Base-by-base conservation (phyloP, 2,329 filamentous ascomycete genomes). In the Paramyrothecium roridum region DNA sequence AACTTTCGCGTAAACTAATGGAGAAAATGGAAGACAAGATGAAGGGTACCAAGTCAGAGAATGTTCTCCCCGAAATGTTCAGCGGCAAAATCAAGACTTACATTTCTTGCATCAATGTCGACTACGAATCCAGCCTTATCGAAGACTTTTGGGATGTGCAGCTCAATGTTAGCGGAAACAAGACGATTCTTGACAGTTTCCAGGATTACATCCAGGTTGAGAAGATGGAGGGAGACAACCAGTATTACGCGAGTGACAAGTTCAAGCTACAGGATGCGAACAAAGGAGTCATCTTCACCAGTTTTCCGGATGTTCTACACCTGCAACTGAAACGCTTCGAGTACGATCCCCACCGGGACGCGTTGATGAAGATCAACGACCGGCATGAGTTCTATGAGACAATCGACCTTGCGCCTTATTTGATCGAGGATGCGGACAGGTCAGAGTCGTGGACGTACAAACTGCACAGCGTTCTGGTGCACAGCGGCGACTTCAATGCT, bases 141-240 rank as follows among this genome's bases (percentile, higher is more conserved):
- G 95, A 99, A 72, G 96, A 99, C 65, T 99, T 97, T 71, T 99
- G 95, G 95, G 95, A 99, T 70, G 91, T 99, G 57, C 95, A 99
- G 70, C 84, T 99, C 63, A 99, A 98, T 63, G 96, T 99, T 52
- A 89, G 90, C 59, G 93, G 92, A 33, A 97, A 96, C 80, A 92
- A 91, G 75, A 93, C 90, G 58, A 78, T 99, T 33, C 88, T 96
- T 60, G 92, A 96, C 65, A 98, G 93, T 68, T 98, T 99, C 78
- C 87, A 87, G 68, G 93, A 98, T 72, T 99, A 99, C 70, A 88
- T 99, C 63, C 88, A 96, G 67, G 93, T 97, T 37, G 95, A 99
- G 73, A 96, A 93, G 34, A 88, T 99, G 73, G 93, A 98, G 62
- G 95, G 95, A 45, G 96, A 99, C 70, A 99, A 99, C 77, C 96